Evolutionary conservation across 257 asterid species (phyloP).

Genomic region (Primulina tabacum): DNA sequence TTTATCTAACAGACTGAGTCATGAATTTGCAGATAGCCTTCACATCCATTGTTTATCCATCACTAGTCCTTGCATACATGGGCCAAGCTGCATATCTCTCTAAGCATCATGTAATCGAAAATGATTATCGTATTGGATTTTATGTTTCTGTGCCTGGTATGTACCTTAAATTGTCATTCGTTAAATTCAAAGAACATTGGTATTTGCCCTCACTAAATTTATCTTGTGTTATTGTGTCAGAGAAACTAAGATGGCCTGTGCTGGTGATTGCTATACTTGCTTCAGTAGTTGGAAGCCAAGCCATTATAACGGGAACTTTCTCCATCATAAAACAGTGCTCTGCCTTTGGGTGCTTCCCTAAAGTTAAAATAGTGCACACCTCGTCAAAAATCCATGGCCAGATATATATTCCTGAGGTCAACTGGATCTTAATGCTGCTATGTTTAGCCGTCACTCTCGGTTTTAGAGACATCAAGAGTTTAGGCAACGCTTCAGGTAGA

Average conservation of each 20-base stretch:
- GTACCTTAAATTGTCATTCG: neutral
- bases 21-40: slow-evolving; percentile 62
- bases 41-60: slow-evolving; percentile 71
- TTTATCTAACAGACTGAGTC: slow-evolving; percentile 16
- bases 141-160: slow-evolving; percentile 89
- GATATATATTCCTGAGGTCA: slow-evolving; percentile 84
- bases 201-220: neutral
- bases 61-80: slow-evolving; percentile 83
- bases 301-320: slow-evolving; percentile 84
- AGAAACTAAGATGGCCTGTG: slow-evolving; percentile 78
- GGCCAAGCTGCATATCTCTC: slow-evolving; percentile 96
- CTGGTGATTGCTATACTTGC: slow-evolving; percentile 82
- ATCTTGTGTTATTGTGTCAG: slow-evolving; percentile 22
- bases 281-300: slow-evolving; percentile 94
- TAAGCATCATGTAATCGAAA: slow-evolving; percentile 46
- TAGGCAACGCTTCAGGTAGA: slow-evolving; percentile 85
- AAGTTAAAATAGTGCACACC: slow-evolving; percentile 77
- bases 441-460: slow-evolving; percentile 83
- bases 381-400: slow-evolving; percentile 81
- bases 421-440: slow-evolving; percentile 74
- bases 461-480: slow-evolving; percentile 65
- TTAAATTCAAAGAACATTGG: neutral
- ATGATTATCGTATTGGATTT: slow-evolving; percentile 57
- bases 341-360: slow-evolving; percentile 80
- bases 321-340: slow-evolving; percentile 89